Conservation (phyloP, 169 alveolate species). For the Ichthyophthirius multifiliis region DNA sequence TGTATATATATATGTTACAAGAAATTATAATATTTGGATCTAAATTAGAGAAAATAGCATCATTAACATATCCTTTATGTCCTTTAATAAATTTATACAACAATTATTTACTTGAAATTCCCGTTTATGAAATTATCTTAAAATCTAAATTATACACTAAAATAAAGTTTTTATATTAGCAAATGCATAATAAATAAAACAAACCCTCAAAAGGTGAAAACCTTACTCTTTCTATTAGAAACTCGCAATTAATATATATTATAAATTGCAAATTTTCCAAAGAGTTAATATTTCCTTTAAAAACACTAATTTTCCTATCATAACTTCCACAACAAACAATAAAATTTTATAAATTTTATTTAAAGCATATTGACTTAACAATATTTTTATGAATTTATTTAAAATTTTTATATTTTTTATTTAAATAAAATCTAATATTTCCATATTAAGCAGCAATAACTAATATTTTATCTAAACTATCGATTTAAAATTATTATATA, state of each 20-base stretch:
- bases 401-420: not conserved
- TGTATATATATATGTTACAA: too few relatives aligned
- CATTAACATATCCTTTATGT: not conserved
- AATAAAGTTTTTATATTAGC: not conserved
- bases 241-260: not conserved
- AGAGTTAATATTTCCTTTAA: not conserved
- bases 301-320: not conserved
- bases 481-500: not conserved
- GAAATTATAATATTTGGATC: not conserved
- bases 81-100: not conserved
- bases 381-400: not conserved
- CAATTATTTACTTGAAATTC: not conserved
- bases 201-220: not conserved
- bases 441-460: not conserved
- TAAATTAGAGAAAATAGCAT: not conserved
- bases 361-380: not conserved
- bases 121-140: not conserved
- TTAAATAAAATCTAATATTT: not conserved
- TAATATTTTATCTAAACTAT: not conserved
- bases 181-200: not conserved
- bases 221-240: not conserved
- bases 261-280: not conserved
- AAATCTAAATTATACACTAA: not conserved
- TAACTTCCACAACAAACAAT: not conserved
- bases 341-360: not conserved